These are phyloP conservation scores for Multifurca ochricompacta DNA, from an alignment of 768 basidiomycete species.

Conservation along the genomic window DNA sequence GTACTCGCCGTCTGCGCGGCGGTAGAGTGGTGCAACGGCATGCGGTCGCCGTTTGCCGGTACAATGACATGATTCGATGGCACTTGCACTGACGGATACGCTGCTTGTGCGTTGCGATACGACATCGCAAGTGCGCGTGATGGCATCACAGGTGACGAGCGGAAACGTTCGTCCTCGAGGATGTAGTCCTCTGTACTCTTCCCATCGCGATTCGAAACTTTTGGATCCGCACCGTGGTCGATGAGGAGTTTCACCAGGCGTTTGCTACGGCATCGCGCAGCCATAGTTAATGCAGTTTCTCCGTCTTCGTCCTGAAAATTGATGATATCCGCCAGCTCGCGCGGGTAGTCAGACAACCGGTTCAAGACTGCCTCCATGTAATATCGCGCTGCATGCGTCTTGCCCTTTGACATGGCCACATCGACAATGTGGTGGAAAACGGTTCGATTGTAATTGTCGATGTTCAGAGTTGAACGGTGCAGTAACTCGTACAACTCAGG, in stretches of 20 bases:
- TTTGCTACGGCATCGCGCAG: slow-evolving; percentile 91
- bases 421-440: slow-evolving; percentile 98
- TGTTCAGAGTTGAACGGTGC: slow-evolving; percentile 97
- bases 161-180: slow-evolving; percentile 94
- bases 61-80: slow-evolving; percentile 37
- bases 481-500: slow-evolving; percentile 94
- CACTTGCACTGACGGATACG: slow-evolving; percentile 41
- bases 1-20: slow-evolving; percentile 83
- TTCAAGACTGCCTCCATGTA: slow-evolving; percentile 96
- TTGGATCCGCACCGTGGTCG: slow-evolving; percentile 94
- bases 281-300: slow-evolving; percentile 94
- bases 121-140: slow-evolving; percentile 62
- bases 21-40: slow-evolving; percentile 76
- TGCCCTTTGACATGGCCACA: slow-evolving; percentile 94
- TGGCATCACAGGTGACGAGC: slow-evolving; percentile 78
- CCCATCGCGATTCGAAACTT: slow-evolving; percentile 87
- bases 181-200: slow-evolving; percentile 99
- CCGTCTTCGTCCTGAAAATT: slow-evolving; percentile 99
- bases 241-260: slow-evolving; percentile 92
- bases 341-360: slow-evolving; percentile 86
- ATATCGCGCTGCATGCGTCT: slow-evolving; percentile 95
- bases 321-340: slow-evolving; percentile 94
- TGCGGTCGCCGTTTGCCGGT: slow-evolving; percentile 50
- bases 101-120: slow-evolving; percentile 62
- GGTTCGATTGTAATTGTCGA: slow-evolving; percentile 95